phyloP scores from a whole-genome alignment of 805 yeast genomes.

The Teunomyces kruisii region DNA sequence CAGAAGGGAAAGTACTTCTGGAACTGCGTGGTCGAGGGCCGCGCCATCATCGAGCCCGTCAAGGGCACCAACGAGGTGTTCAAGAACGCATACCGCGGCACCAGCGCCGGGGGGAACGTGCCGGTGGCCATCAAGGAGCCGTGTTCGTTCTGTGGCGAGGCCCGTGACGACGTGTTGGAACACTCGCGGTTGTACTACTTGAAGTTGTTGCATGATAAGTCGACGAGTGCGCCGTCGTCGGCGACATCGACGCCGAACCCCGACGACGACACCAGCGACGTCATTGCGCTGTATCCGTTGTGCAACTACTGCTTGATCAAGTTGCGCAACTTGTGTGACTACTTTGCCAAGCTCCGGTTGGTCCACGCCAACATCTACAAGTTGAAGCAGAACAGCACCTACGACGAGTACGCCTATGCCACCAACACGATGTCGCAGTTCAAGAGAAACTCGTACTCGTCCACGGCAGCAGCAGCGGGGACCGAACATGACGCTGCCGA shows the following conservation, averaged over 20 bases:
- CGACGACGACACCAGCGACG: conserved; percentile 21
- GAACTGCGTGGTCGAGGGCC: conserved; percentile 71
- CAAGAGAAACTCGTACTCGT: conserved; percentile 16
- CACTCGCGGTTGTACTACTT: conserved; percentile 77
- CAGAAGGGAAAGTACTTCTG: conserved; percentile 52
- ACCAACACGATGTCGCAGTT: conserved; percentile 24
- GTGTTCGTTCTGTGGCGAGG: conserved; percentile 85
- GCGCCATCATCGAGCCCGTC: conserved; percentile 82
- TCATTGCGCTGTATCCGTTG: conserved; percentile 55
- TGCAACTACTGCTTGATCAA: conserved; percentile 81
- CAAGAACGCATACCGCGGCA: conserved; percentile 39
- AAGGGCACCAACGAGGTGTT: conserved; percentile 78
- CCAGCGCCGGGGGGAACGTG: conserved; percentile 19
- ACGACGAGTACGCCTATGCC: conserved; percentile 25
- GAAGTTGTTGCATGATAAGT: conserved; percentile 41
- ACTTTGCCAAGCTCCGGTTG: conserved; percentile 72
- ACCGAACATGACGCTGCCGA: background rate
- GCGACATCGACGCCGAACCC: conserved; percentile 10
- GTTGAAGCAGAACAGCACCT: conserved; percentile 35
- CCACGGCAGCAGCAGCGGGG: background rate
- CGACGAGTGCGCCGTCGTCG: conserved; percentile 6
- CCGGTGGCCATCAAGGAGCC: conserved; percentile 76
- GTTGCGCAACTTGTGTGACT: conserved; percentile 79
- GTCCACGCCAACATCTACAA: conserved; percentile 58
- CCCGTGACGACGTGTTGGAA: conserved; percentile 64